Evolutionary conservation across 1,139 yeast genomes (phyloP).

Genomic region (Pichia sp.): DNA sequence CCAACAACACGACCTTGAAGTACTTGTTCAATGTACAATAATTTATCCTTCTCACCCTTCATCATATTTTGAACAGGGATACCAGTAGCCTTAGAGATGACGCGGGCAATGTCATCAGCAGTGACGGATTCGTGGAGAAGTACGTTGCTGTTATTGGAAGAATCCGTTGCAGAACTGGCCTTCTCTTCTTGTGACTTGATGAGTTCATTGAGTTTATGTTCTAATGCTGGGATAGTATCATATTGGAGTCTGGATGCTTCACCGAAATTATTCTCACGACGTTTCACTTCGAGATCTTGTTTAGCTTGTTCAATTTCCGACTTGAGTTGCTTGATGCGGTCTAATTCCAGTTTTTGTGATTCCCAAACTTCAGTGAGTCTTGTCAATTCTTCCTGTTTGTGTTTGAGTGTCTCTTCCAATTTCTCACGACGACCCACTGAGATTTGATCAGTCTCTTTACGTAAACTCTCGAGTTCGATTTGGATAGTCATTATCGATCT

Average conservation of each 20-base stretch:
- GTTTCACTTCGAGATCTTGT: conserved; percentile 73
- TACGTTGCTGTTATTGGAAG: conserved; percentile 17
- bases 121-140: conserved; percentile 89
- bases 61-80: conserved; percentile 87
- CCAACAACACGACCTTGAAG: conserved; percentile 80
- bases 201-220: conserved; percentile 51
- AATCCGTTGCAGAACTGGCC: conserved; percentile 21
- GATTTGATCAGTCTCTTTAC: conserved; percentile 84
- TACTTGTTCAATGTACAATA: conserved; percentile 78
- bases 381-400: conserved; percentile 56
- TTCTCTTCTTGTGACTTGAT: conserved; percentile 32
- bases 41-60: conserved; percentile 91
- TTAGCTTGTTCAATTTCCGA: conserved; percentile 78
- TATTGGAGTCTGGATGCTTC: conserved; percentile 87
- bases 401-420: conserved; percentile 57
- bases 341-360: conserved; percentile 66
- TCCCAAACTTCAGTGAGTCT: conserved; percentile 85
- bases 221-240: conserved; percentile 74
- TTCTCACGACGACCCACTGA: conserved; percentile 65
- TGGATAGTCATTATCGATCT: conserved; percentile 89
- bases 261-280: conserved; percentile 79
- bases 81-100: conserved; percentile 91
- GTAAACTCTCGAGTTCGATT: conserved; percentile 86
- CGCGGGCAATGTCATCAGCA: conserved; percentile 87
- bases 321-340: conserved; percentile 69